Evolutionary conservation across 2,329 filamentous ascomycete genomes (phyloP), one percentile per base, ranked within the genome.

Genomic region (Byssothecium circinans): DNA sequence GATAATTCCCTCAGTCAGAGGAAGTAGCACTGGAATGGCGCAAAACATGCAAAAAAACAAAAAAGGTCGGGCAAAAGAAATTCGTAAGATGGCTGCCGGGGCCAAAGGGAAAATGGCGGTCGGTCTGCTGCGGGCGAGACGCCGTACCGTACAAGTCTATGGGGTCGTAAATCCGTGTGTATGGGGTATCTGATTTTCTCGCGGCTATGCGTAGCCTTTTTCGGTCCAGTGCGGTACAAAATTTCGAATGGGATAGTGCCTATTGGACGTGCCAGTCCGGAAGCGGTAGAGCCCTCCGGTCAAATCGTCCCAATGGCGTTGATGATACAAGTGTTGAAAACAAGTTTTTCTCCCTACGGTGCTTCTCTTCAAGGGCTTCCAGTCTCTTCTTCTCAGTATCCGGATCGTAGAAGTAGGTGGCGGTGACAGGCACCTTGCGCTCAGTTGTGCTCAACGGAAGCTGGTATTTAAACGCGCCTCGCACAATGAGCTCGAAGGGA

Each of bases 401-500:
- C 6, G 68, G 68, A 41, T 70, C 64, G 46, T 71, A 71, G 43
- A 56, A 58, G 45, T 70, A 69, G 27, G 61, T 56, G 10, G 70
- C 73, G 12, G 68, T 74, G 25, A 81, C 70, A 56, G 64, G 75
- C 61, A 79, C 78, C n/a, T 75, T 81, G 57, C 78, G 74, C 34
- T 74, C 74, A 14, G 76, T 73, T 3, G 79, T 81, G 50, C 76
- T 81, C 45, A 86, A 72, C 7, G 83, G 83, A 3, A 86, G 72
- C 52, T 82, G 78, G 64, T 99, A 99, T 65, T 91, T 91, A 58
- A 99, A 78, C 12, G 94, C 88, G 18, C 94, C 94, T 60, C 94
- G 86, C 34, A 99, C 82, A 51, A 97, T 92, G 40, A 99, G 80
- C 58, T 96, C 90, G 60, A 97, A 99, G 36, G 92, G 89, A 69